Base-by-base conservation (phyloP, 2,329 filamentous ascomycete genomes). In the Chaetomiaceae sp. region DNA sequence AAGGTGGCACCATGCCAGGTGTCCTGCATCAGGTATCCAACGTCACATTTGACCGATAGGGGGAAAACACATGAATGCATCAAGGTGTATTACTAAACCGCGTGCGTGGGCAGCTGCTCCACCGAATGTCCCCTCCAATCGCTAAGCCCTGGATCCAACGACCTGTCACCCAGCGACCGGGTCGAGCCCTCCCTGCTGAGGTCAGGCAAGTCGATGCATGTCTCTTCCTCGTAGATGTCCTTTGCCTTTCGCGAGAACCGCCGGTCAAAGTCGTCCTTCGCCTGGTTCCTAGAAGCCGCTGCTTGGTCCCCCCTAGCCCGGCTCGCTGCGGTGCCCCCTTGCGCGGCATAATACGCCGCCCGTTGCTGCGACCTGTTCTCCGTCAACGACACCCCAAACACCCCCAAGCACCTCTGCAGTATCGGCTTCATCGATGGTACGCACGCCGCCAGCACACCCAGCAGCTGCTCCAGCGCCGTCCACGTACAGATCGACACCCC, bases 351-450 rank as follows among this genome's bases (percentile, higher is more conserved):
- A 19, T 54, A 53, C 7, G 46, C 50, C 5, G 46, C 47, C 18
- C 48, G 36, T 29, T 29, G 12, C 20, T 47, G 35, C 35, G 34
- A 38, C 40, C 24, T 34, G 11, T 42, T 42, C 20, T 48, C 47
- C 15, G 46, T 52, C 45, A 57, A 32, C 14, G 48, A 49, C 10
- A 57, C 44, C 12, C 55, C 55, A 38, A 57, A 34, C 11, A 26
- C 35, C 14, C 48, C 52, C 8, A 57, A 35, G 18, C 51, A 52
- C 18, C 26, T 3, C 39, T 57, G 55, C 9, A 57, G 45, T 19
- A 51, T 45, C 33, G 44, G 45, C 53, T 57, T 57, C 45, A 56
- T 47, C 7, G 55, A 53, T 4, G 55, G 55, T n/a, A 57, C 48
- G 41, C 55, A 57, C 3, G 55, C 55, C 4, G 55, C 55, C 27